Percentiles rank a stretch among this genome's conserved stretches.
Evolutionary conservation across 306 rosid species (phyloP).

Genomic region (Pyrus bretschneideri): DNA sequence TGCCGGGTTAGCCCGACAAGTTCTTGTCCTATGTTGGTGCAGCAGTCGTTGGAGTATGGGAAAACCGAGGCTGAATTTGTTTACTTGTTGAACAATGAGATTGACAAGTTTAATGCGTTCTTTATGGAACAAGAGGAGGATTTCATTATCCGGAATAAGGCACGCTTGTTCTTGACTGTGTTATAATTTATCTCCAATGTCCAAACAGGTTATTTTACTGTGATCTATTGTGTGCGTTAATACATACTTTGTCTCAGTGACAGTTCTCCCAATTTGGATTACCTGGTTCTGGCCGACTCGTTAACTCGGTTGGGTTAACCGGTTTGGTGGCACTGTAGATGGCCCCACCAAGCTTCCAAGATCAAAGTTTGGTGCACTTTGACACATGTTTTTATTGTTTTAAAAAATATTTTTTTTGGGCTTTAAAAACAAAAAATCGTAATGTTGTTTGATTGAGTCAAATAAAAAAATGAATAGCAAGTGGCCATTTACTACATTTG

Average conservation of each 20-base stretch:
- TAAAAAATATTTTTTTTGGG: too few relatives aligned
- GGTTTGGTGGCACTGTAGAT: neutral
- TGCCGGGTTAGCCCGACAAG: conserved; percentile 76
- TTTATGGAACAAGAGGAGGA: conserved; percentile 84
- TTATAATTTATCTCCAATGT: neutral
- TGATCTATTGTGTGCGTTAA: neutral
- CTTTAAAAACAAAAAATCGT: too few relatives aligned
- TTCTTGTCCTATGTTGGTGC: conserved; percentile 40
- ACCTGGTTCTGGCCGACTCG: neutral
- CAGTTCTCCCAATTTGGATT: neutral
- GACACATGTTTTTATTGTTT: too few relatives aligned
- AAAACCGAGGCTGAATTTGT: conserved; percentile 58
- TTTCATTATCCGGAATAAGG: conserved; percentile 70
- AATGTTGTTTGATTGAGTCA: too few relatives aligned
- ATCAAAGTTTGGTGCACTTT: neutral
- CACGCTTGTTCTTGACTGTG: conserved; percentile 5
- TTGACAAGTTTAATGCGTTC: conserved; percentile 76
- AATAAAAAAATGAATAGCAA: too few relatives aligned
- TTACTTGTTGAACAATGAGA: conserved; percentile 65
- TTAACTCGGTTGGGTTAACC: neutral
- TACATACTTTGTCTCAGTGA: neutral
- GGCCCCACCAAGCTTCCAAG: neutral
- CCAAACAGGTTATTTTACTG: neutral
- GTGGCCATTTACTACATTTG: too few relatives aligned
- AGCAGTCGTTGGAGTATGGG: conserved; percentile 28